Evolutionary conservation across 345 rosid genomes (phyloP), one percentile per base, ranked within the genome.

Genomic region (Laguncularia racemosa): DNA sequence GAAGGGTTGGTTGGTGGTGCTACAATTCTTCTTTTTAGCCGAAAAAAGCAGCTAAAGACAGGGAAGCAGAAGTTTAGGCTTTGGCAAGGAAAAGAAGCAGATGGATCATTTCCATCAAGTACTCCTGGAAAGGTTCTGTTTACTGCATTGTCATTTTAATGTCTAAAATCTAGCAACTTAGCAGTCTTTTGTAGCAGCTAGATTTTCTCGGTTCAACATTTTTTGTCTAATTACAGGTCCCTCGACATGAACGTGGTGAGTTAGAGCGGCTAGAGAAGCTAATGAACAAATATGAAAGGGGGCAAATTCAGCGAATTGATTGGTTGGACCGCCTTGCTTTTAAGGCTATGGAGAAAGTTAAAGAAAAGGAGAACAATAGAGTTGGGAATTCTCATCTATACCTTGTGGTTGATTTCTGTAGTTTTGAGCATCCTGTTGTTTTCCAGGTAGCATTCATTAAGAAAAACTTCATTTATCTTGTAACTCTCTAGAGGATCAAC

Each of bases 11-110:
- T 93, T 73, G 99, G 99, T 62, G 96, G 95, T 40, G 96, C 99
- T 21, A 87, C 96, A 3, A 74, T 89, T 65, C 88, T 85, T 75
- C 85, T 93, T 33, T 93, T 93, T 72, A 93, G 81, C 76, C 83
- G 75, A 58, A 93, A 93, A 66, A 76, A 68, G 81, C 97, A 93
- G 66, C 88, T 93, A 58, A 93, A 89, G 75, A 86, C 96, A 0
- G 99, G 97, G 62, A 89, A 89, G 67, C 96, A 86, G 74, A 93
- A 93, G 74, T 97, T 93, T 57, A 86, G 95, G 73, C 91, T 93
- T 38, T 86, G 97, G 91, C 83, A 62, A 50, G 95, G 86, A 65
- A 89, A 82, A 67, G 85, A 85, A 73, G 99, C 97, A 1, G 96
- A 89, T 73, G 99, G 99, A 48, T 84, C 97, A 51, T 77, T 69